Conservation (phyloP, 345 rosid genomes). For the Linum trigynum region DNA sequence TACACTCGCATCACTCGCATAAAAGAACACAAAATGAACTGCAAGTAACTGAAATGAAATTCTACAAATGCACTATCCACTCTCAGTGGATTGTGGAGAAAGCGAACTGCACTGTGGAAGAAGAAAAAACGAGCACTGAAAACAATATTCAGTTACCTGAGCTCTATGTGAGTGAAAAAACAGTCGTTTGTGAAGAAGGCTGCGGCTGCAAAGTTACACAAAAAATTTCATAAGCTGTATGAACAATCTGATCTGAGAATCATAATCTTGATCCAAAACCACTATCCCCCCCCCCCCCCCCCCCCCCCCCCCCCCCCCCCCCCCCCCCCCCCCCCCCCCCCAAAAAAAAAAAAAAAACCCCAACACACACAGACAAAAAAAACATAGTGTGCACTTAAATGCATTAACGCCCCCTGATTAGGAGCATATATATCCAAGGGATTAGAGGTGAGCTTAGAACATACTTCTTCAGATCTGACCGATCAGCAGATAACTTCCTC, state of each 20-base stretch:
- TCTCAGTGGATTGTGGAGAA: no score
- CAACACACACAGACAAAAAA: not conserved
- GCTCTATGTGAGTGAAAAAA: conserved; percentile 99
- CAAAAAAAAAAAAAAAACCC: not conserved
- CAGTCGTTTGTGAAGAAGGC: conserved; percentile 77
- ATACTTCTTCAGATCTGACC: conserved; percentile 79
- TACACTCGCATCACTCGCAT: no score
- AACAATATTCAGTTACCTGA: conserved; percentile 44
- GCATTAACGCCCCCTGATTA: no score
- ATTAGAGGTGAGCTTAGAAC: conserved; percentile 16
- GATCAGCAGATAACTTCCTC: conserved; percentile 81
- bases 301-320: no score
- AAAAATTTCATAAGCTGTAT: conserved; percentile 13
- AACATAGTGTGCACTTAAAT: no score
- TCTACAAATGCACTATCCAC: no score
- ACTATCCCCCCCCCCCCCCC: no score
- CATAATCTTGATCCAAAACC: not conserved
- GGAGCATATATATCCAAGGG: not conserved
- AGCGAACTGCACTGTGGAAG: no score
- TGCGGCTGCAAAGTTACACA: conserved; percentile 45
- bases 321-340: no score
- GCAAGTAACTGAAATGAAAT: no score
- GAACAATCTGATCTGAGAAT: not conserved
- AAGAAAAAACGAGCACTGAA: not conserved
- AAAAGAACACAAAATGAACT: no score